Evolutionary conservation across 2,329 filamentous ascomycete genomes (phyloP), one percentile per base, ranked within the genome.

Genomic region (Cordyceps cicadae): DNA sequence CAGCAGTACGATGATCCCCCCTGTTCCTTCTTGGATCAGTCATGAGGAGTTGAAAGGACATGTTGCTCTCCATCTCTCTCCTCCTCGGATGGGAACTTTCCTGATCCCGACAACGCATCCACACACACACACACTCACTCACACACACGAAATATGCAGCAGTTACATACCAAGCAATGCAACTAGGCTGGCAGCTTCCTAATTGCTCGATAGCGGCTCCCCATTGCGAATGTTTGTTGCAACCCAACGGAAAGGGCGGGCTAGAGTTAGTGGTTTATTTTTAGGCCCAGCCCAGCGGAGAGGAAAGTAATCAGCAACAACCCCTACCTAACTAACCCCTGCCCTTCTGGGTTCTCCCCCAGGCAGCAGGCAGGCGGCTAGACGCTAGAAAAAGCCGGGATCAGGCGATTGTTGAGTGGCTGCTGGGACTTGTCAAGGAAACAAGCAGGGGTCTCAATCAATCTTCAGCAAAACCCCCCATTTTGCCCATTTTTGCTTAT

Each of bases 191-290:
- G 39, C 53, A 55, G 54, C 53, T 55, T 55, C 54, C 54, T 55
- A 48, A 48, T 55, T 55, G 41, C 29, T 55, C 19, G 54, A 48
- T 55, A 55, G 54, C 17, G 54, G 54, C 54, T 24, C 21, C 12
- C 19, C 26, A 17, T 14, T 21, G 24, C 1, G n/a, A 4, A 39
- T 32, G 39, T 14, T 15, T 45, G 41, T 55, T 51, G 49, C 11
- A 51, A 51, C 26, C 50, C 50, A 52, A 19, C 50, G 32, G n/a
- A 52, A 52, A 52, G 43, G 50, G 15, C n/a, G 50, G 50, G 34
- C 34, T 9, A 14, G 6, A 37, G 11, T 14, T 37, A 37, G 8
- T 12, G 34, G 8, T 37, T 37, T 37, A 37, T 37, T 37, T 37
- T 37, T 37, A 37, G 34, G 34, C 9, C 8, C 5, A 9, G 34